Conservation (phyloP, 2,329 filamentous ascomycete genomes). For the Talaromyces funiculosus region DNA sequence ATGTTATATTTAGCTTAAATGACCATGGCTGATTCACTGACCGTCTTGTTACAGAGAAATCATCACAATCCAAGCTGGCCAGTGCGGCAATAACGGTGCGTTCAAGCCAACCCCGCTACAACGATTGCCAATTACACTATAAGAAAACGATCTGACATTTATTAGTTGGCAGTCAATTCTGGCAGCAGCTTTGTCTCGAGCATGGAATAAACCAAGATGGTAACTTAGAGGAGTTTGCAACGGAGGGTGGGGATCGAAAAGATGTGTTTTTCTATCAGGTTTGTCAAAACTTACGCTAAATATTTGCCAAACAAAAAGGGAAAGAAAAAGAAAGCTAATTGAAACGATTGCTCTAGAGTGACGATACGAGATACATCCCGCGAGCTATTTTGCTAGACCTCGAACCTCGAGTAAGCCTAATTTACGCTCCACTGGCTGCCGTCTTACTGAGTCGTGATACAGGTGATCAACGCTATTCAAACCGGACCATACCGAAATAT, state of each 20-base stretch:
- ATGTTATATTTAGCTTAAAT: not conserved
- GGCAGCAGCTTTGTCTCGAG: slow-evolving; percentile 97
- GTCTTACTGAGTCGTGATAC: slow-evolving; percentile 7
- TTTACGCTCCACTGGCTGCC: not conserved
- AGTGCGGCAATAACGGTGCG: slow-evolving; percentile 98
- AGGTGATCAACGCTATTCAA: slow-evolving; percentile 88
- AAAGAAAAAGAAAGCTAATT: no score
- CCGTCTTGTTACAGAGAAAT: slow-evolving; percentile 66
- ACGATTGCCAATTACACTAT: not conserved
- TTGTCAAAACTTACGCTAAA: slow-evolving; percentile 3
- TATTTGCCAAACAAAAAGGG: not conserved
- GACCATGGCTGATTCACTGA: not conserved
- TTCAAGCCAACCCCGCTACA: slow-evolving; percentile 27
- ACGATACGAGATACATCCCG: slow-evolving; percentile 97
- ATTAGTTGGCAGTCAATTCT: slow-evolving; percentile 91
- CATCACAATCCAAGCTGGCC: slow-evolving; percentile 97
- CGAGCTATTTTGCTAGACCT: slow-evolving; percentile 92
- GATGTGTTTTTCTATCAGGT: slow-evolving; percentile 97
- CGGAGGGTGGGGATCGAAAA: slow-evolving; percentile 94
- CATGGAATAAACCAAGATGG: slow-evolving; percentile 97
- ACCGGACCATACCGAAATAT: slow-evolving; percentile 94
- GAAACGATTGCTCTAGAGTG: slow-evolving; percentile 56
- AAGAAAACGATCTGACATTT: slow-evolving; percentile 15
- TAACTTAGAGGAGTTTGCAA: slow-evolving; percentile 95
- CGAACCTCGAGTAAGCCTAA: slow-evolving; percentile 69